Evolutionary conservation across 805 yeast species (phyloP), one percentile per base, ranked within the genome.

Genomic region (Teunomyces atbi): DNA sequence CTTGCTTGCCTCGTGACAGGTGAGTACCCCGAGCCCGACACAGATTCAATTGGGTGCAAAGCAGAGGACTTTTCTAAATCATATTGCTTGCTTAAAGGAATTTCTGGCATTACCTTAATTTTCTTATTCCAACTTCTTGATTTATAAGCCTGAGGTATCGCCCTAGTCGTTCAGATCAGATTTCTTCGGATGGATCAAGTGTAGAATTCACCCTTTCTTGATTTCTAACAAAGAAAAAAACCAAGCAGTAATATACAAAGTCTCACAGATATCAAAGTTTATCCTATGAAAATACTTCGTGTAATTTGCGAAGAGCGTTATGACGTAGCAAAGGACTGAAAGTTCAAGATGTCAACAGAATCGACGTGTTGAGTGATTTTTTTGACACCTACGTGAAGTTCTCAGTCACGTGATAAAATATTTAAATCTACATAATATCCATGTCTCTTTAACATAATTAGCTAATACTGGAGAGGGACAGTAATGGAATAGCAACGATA

Each of bases 51-150:
- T 10, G 38, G 12, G 6, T 33, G 37, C 13, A 44, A 21, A 12
- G 52, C 48, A 5, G 47, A 29, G 4, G 61, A 57, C 43, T 56
- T 59, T 45, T 59, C 62, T 30, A 56, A 45, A 34, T 40, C 44
- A 36, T 36, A 36, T 6, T 21, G 39, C 28, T 36, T 36, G 39
- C 19, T 36, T n/a, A 36, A 21, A 11, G 39, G 39, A 21, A 36
- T 36, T 36, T 36, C 39, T 36, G 39, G 27, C 39, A 36, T 36
- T 10, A 20, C 39, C 6, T 21, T 12, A 34, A 16, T 34, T 10
- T 34, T 11, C 5, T 18, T 34, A 18, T 34, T 12, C n/a, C 39
- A 19, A 8, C 6, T 21, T 21, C 39, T 36, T 13, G 12, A 26
- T n/a, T 36, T 20, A 15, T 21, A 12, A 19, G 21, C n/a, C 16